A percentile compares a stretch with the other conserved stretches of the same genome.
Evolutionary conservation across 257 asterid species (phyloP).

Genomic region (Rehmannia glutinosa): DNA sequence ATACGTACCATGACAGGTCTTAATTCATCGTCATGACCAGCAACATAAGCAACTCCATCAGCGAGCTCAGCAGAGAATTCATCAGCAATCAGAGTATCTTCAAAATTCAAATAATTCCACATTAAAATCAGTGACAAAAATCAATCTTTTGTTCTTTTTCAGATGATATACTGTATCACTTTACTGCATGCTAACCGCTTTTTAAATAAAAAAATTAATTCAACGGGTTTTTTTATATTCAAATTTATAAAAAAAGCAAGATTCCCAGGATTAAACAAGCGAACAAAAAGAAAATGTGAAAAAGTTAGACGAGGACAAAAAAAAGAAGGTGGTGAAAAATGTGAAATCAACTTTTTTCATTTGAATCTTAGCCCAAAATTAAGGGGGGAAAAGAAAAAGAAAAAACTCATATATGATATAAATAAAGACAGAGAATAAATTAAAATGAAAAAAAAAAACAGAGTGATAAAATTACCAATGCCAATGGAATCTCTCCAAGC

Average conservation of each 20-base stretch:
- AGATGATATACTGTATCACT: no score
- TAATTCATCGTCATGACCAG: constrained; percentile 85
- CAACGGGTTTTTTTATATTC: constrained; percentile 7
- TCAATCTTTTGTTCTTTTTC: background rate
- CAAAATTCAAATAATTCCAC: constrained; percentile 16
- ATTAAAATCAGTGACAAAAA: constrained; percentile 21
- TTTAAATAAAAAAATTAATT: no score
- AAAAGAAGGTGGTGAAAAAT: constrained; percentile 7
- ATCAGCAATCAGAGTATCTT: constrained; percentile 87
- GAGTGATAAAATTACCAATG: constrained; percentile 51
- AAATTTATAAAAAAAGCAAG: constrained; percentile 18
- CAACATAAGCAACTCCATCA: constrained; percentile 91
- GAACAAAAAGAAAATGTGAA: constrained; percentile 25
- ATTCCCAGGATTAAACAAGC: constrained; percentile 32
- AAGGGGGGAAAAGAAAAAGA: background rate
- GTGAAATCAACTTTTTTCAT: background rate
- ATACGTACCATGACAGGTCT: constrained; percentile 78
- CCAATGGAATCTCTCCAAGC: constrained; percentile 87
- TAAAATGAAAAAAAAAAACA: no score
- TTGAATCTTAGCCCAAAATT: background rate
- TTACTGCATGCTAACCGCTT: constrained; percentile 9
- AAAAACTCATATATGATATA: background rate
- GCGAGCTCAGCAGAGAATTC: constrained; percentile 94
- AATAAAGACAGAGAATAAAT: background rate
- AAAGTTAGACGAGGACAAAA: constrained; percentile 14